These are phyloP conservation scores for Myxozyma vanderwaltii DNA, from an alignment of 805 yeast species.

Conservation along the genomic window DNA sequence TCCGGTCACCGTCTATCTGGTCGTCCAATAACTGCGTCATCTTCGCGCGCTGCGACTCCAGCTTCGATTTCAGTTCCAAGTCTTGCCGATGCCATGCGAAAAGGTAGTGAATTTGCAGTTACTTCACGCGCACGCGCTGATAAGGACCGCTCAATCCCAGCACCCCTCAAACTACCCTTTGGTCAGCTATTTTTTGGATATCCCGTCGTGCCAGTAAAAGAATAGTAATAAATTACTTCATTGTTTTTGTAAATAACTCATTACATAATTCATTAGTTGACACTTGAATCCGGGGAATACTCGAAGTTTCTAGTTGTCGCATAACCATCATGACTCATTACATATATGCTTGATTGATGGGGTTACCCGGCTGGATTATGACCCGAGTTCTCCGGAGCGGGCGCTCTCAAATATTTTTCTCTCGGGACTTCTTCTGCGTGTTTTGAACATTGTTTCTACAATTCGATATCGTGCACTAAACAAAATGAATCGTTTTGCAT, in stretches of 20 bases:
- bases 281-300: slow-evolving; percentile 7
- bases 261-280: neutral
- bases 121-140: slow-evolving; percentile 6
- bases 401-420: slow-evolving; percentile 3
- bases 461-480: neutral
- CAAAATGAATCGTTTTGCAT: slow-evolving; percentile 26
- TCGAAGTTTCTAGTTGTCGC: slow-evolving; percentile 30
- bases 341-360: slow-evolving; percentile 17
- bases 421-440: neutral
- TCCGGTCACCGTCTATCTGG: slow-evolving; percentile 29
- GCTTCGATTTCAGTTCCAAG: slow-evolving; percentile 19
- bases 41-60: slow-evolving; percentile 7
- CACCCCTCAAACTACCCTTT: slow-evolving; percentile 70
- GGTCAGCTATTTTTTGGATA: slow-evolving; percentile 94
- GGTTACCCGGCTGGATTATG: slow-evolving; percentile 11
- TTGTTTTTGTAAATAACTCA: neutral
- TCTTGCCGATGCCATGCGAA: slow-evolving; percentile 27
- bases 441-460: neutral
- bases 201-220: slow-evolving; percentile 49
- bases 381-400: slow-evolving; percentile 1
- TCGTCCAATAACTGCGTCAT: slow-evolving; percentile 9
- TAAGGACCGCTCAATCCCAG: slow-evolving; percentile 48
- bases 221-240: neutral
- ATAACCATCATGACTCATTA: neutral
- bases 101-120: slow-evolving; percentile 34